A percentile compares a stretch with the other conserved stretches of the same genome.
phyloP scores from a whole-genome alignment of 169 alveolate genomes.

The Eimeria sp. region DNA sequence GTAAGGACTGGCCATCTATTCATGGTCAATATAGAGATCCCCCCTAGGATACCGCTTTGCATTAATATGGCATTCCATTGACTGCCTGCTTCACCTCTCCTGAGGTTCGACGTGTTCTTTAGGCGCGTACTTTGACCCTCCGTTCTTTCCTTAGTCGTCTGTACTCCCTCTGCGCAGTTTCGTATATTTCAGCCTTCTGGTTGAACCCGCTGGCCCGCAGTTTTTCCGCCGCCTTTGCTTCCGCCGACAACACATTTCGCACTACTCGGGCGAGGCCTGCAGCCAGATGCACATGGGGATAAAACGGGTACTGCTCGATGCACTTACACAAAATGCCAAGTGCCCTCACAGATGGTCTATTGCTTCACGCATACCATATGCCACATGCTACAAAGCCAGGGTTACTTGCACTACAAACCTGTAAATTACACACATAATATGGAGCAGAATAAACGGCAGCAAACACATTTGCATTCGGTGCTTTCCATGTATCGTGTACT shows the following conservation, averaged over 20 bases:
- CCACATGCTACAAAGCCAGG: background rate
- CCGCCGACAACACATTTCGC: slow-evolving; percentile 55
- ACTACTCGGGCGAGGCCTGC: slow-evolving; percentile 44
- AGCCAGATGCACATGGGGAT: background rate
- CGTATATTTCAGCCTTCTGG: slow-evolving; percentile 72
- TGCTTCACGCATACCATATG: background rate
- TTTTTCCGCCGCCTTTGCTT: slow-evolving; percentile 49
- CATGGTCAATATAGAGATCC: background rate
- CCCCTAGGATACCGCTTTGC: background rate
- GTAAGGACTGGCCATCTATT: background rate
- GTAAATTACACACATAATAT: background rate
- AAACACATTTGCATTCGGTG: background rate
- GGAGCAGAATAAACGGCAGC: background rate
- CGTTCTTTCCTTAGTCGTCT: slow-evolving; percentile 39
- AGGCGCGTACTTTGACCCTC: background rate
- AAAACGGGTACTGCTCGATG: background rate
- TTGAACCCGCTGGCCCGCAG: slow-evolving; percentile 55
- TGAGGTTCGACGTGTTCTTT: background rate
- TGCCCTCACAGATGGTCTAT: background rate
- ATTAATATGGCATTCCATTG: background rate
- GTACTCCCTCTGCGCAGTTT: slow-evolving; percentile 74
- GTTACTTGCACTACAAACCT: background rate
- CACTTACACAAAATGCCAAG: background rate
- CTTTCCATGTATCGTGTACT: background rate
- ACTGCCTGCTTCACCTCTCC: background rate